Conservation (phyloP, 2,329 filamentous ascomycete genomes). For the Huntiella decipiens region DNA sequence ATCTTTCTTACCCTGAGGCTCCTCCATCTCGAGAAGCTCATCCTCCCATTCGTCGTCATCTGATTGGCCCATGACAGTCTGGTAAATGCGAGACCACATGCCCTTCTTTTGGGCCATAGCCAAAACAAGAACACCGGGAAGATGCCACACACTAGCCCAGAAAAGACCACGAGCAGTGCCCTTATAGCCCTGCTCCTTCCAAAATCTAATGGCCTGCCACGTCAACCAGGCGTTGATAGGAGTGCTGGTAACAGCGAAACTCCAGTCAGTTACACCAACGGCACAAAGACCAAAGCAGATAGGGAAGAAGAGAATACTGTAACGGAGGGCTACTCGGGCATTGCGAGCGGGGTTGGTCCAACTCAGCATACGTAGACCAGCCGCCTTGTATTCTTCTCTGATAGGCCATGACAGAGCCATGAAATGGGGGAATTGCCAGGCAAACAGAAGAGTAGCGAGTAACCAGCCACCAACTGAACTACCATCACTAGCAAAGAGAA, state of each 20-base stretch:
- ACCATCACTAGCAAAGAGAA: conserved; percentile 47
- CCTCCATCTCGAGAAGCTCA: conserved; percentile 25
- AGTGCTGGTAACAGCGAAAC: conserved; percentile 62
- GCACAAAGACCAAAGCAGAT: conserved; percentile 67
- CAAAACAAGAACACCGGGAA: conserved; percentile 75
- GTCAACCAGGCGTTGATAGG: conserved; percentile 75
- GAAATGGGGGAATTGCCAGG: conserved; percentile 98
- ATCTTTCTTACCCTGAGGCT: background rate
- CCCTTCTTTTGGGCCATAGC: conserved; percentile 89
- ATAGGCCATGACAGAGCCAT: conserved; percentile 84
- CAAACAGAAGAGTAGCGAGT: conserved; percentile 63
- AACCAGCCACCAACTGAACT: conserved; percentile 68
- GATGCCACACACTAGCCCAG: conserved; percentile 95
- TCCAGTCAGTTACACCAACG: conserved; percentile 65
- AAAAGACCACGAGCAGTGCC: conserved; percentile 73
- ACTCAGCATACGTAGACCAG: conserved; percentile 52
- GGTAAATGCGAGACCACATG: conserved; percentile 70
- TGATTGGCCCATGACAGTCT: conserved; percentile 39
- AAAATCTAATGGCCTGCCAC: conserved; percentile 64
- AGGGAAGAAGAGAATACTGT: conserved; percentile 70
- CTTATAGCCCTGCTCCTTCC: conserved; percentile 54
- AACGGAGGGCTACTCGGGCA: conserved; percentile 69
- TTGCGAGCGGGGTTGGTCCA: conserved; percentile 81
- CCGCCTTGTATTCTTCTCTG: conserved; percentile 66
- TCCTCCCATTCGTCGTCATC: conserved; percentile 40